These are phyloP conservation scores for Gliomastix tumulicola DNA, from an alignment of 2,329 filamentous ascomycete genomes.

Conservation along the genomic window DNA sequence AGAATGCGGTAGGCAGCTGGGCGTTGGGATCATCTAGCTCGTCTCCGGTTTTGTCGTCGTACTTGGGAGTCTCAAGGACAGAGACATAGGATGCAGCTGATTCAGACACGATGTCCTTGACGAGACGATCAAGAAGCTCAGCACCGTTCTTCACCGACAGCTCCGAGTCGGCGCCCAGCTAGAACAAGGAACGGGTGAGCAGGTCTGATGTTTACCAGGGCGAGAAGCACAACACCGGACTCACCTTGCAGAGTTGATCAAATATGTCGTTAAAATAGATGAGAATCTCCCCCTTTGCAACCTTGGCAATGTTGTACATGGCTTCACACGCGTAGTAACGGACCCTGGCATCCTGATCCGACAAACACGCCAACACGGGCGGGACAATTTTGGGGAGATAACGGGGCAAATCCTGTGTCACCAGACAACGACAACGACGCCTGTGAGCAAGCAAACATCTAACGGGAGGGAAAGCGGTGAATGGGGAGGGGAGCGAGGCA, in stretches of 20 bases:
- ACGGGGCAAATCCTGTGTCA: slow-evolving; percentile 70
- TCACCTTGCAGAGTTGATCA: slow-evolving; percentile 90
- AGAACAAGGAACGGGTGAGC: slow-evolving; percentile 3
- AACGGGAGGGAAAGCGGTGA: too few species aligned
- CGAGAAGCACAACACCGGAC: background rate
- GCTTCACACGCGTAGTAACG: slow-evolving; percentile 98
- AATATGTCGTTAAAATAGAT: slow-evolving; percentile 99
- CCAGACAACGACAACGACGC: background rate
- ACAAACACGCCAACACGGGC: slow-evolving; percentile 93
- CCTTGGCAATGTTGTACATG: slow-evolving; percentile 99
- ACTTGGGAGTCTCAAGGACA: slow-evolving; percentile 59
- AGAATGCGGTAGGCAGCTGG: slow-evolving; percentile 78
- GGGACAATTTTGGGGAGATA: slow-evolving; percentile 93
- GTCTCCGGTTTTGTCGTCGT: slow-evolving; percentile 34
- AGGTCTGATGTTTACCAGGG: background rate
- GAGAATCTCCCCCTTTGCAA: slow-evolving; percentile 94
- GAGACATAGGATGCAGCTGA: slow-evolving; percentile 94
- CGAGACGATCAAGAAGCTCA: slow-evolving; percentile 84
- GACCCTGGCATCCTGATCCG: slow-evolving; percentile 94
- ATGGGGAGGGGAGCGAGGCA: background rate
- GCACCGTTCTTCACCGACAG: slow-evolving; percentile 97
- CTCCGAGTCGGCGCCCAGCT: slow-evolving; percentile 94
- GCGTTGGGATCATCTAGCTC: slow-evolving; percentile 32
- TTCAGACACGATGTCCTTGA: slow-evolving; percentile 95
- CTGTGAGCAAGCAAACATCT: too few species aligned